Percentiles rank a stretch among this genome's conserved stretches.
These are phyloP conservation scores for Jacaranda mimosifolia DNA, from an alignment of 257 asterid genomes.

Conservation along the genomic window DNA sequence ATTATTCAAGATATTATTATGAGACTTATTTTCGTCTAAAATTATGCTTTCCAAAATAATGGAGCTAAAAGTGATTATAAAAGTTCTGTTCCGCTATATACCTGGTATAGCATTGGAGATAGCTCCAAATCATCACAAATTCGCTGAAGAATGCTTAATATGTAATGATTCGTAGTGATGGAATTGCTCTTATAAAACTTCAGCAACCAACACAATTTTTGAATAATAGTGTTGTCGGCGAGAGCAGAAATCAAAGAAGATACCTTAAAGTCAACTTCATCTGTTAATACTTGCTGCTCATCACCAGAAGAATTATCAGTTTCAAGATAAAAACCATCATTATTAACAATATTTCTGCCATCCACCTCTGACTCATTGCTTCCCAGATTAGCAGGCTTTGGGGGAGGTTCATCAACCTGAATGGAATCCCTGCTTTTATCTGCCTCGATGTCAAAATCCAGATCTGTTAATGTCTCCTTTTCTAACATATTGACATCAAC, in stretches of 20 bases:
- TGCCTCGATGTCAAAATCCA: constrained; percentile 40
- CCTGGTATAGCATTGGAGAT: constrained; percentile 98
- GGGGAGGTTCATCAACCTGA: constrained; percentile 49
- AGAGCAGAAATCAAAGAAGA: constrained; percentile 83
- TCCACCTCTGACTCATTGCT: constrained; percentile 52
- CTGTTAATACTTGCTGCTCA: constrained; percentile 60
- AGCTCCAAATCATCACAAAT: constrained; percentile 91
- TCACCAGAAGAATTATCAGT: constrained; percentile 79
- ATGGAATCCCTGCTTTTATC: constrained; percentile 46
- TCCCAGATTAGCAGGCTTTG: constrained; percentile 40
- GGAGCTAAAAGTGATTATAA: constrained; percentile 26
- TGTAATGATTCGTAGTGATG: constrained; percentile 72
- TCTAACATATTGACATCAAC: constrained; percentile 48
- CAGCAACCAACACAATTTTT: constrained; percentile 90
- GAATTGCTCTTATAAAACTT: constrained; percentile 87
- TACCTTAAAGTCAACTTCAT: constrained; percentile 84
- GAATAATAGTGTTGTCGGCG: constrained; percentile 67
- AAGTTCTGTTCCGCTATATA: constrained; percentile 38
- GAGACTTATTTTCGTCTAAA: constrained; percentile 26
- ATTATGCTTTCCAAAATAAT: constrained; percentile 18
- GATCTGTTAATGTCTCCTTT: constrained; percentile 44
- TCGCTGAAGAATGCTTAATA: constrained; percentile 68
- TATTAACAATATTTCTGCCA: constrained; percentile 45
- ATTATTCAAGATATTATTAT: constrained; percentile 40
- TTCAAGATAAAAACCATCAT: constrained; percentile 51